Conservation (phyloP, 2,329 filamentous ascomycete genomes). For the Coccinonectria pachysandricola region DNA sequence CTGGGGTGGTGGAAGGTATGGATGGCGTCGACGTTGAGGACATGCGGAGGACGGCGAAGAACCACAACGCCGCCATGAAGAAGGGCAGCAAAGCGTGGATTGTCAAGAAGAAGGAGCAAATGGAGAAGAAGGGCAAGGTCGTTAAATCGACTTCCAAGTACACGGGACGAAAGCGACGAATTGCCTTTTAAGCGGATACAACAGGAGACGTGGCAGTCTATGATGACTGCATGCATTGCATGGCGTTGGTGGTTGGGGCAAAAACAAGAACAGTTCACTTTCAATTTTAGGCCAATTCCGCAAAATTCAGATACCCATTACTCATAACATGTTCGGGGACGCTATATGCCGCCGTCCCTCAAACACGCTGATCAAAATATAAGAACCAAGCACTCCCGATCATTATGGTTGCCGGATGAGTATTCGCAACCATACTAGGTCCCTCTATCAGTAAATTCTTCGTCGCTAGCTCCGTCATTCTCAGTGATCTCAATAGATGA, state of each 20-base stretch:
- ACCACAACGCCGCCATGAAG: slow-evolving; percentile 44
- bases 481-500: too few relatives aligned
- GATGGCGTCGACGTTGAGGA: slow-evolving; percentile 78
- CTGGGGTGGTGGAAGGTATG: slow-evolving; percentile 80
- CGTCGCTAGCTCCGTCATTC: too few relatives aligned
- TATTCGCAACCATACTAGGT: too few relatives aligned
- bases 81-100: slow-evolving; percentile 86
- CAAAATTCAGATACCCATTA: not conserved
- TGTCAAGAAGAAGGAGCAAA: slow-evolving; percentile 78
- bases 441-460: too few relatives aligned
- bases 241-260: slow-evolving; percentile 1
- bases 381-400: too few relatives aligned
- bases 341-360: too few relatives aligned
- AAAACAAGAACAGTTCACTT: slow-evolving; percentile 1
- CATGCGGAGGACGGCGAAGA: slow-evolving; percentile 41
- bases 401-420: too few relatives aligned
- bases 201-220: slow-evolving; percentile 4
- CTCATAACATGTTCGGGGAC: too few relatives aligned
- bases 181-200: slow-evolving; percentile 50
- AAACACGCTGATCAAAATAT: too few relatives aligned
- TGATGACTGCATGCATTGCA: slow-evolving; percentile 18
- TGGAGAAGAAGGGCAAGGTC: slow-evolving; percentile 88
- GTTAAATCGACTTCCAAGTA: slow-evolving; percentile 91
- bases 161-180: slow-evolving; percentile 76
- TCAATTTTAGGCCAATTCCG: not conserved